Conservation (phyloP, 1,139 yeast genomes). For the Suhomyces wounanorum region DNA sequence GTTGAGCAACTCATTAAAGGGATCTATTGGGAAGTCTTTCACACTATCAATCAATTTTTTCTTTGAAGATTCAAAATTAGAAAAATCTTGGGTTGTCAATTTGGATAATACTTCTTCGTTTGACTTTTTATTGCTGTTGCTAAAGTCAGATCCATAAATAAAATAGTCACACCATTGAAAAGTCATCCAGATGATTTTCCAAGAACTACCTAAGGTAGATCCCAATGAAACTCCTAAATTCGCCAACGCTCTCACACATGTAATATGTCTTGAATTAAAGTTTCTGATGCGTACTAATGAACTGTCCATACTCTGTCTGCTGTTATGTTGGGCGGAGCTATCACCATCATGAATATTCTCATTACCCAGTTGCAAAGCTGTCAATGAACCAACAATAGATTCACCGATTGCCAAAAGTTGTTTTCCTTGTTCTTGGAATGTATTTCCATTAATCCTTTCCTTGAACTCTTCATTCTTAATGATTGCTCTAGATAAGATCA, state of each 20-base stretch:
- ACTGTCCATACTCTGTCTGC: conserved; percentile 7
- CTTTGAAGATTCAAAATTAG: conserved; percentile 55
- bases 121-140: conserved; percentile 17
- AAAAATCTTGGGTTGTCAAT: conserved; percentile 46
- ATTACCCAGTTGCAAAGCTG: conserved; percentile 16
- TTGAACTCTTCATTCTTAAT: conserved; percentile 39
- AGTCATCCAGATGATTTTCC: conserved; percentile 69
- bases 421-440: conserved; percentile 31
- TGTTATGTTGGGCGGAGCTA: not conserved
- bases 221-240: conserved; percentile 82
- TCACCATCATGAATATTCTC: not conserved
- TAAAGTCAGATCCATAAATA: conserved; percentile 61
- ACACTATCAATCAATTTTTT: conserved; percentile 66
- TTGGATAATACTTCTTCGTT: conserved; percentile 27
- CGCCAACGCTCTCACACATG: conserved; percentile 76
- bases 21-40: conserved; percentile 48
- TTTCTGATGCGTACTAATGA: conserved; percentile 25
- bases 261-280: conserved; percentile 63
- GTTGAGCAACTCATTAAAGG: conserved; percentile 49
- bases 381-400: conserved; percentile 60
- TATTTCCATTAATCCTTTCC: conserved; percentile 4
- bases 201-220: conserved; percentile 62
- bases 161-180: conserved; percentile 75
- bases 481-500: conserved; percentile 57
- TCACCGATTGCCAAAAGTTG: conserved; percentile 58